Evolutionary conservation across 1,139 yeast species (phyloP).

Genomic region (Yamadazyma membranifaciens): DNA sequence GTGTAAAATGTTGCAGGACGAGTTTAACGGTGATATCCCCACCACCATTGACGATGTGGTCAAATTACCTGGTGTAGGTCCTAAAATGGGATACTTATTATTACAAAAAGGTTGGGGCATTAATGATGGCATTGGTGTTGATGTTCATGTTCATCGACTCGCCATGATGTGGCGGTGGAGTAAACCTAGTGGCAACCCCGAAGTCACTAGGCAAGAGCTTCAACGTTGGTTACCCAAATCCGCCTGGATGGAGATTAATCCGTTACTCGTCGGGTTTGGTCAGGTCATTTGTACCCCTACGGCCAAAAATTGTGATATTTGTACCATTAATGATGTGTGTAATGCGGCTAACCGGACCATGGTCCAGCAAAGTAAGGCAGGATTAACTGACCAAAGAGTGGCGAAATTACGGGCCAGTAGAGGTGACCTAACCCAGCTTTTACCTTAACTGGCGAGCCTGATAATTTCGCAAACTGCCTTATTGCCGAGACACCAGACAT

Average conservation of each 20-base stretch:
- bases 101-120: constrained; percentile 81
- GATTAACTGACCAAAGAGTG: constrained; percentile 28
- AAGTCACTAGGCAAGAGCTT: constrained; percentile 64
- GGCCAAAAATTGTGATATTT: constrained; percentile 71
- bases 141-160: constrained; percentile 84
- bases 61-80: constrained; percentile 89
- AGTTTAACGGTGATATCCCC: constrained; percentile 68
- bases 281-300: constrained; percentile 82
- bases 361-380: constrained; percentile 19
- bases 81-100: constrained; percentile 87
- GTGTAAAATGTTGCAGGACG: constrained; percentile 49
- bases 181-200: constrained; percentile 59
- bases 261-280: constrained; percentile 88
- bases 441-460: constrained; percentile 10
- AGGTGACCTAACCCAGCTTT: constrained; percentile 27
- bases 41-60: constrained; percentile 63
- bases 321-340: constrained; percentile 61
- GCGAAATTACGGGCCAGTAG: constrained; percentile 34
- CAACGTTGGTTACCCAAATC: constrained; percentile 73
- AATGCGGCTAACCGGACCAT: constrained; percentile 47
- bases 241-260: constrained; percentile 83
- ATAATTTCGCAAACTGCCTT: too few species aligned
- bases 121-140: constrained; percentile 85
- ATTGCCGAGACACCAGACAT: too few species aligned
- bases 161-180: constrained; percentile 86